Percentiles rank a stretch among this genome's conserved stretches.
Conservation (phyloP, 2,329 filamentous ascomycete genomes). For the Penicillium fuscoglaucum region DNA sequence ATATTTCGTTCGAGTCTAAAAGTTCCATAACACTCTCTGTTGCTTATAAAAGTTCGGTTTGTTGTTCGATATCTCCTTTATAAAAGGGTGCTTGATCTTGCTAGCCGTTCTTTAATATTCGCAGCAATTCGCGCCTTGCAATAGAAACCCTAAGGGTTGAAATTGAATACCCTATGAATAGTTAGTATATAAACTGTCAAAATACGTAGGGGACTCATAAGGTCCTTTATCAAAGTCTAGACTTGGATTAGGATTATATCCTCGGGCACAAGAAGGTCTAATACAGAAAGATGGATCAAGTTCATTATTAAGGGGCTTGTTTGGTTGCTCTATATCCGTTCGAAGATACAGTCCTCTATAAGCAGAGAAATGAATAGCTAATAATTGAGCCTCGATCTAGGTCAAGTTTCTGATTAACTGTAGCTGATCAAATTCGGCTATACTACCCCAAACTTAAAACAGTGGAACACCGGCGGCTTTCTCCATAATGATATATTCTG, state of each 20-base stretch:
- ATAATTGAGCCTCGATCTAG: conserved; percentile 25
- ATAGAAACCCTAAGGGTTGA: conserved; percentile 18
- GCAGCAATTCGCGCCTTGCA: conserved; percentile 19
- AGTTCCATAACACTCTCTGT: conserved; percentile 15
- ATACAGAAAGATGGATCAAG: conserved; percentile 23
- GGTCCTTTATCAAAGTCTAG: conserved; percentile 13
- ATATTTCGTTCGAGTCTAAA: conserved; percentile 16
- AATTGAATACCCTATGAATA: conserved; percentile 18
- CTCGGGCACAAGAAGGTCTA: conserved; percentile 23
- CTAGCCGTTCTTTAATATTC: conserved; percentile 8
- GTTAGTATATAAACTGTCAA: conserved; percentile 10
- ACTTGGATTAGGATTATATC: conserved; percentile 11
- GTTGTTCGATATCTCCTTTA: conserved; percentile 15
- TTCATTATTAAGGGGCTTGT: conserved; percentile 5
- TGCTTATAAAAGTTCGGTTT: conserved; percentile 15
- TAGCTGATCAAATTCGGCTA: conserved; percentile 28
- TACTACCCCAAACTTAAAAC: conserved; percentile 31
- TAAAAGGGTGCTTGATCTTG: conserved; percentile 5
- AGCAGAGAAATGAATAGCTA: conserved; percentile 22
- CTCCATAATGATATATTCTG: conserved; percentile 46
- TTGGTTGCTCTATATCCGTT: conserved; percentile 9
- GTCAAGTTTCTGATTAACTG: conserved; percentile 27
- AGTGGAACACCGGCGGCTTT: conserved; percentile 36
- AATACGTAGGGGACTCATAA: conserved; percentile 13
- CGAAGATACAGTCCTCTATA: conserved; percentile 29